Base-by-base conservation (phyloP, 2,329 filamentous ascomycete genomes). In the Rutstroemia sp. region DNA sequence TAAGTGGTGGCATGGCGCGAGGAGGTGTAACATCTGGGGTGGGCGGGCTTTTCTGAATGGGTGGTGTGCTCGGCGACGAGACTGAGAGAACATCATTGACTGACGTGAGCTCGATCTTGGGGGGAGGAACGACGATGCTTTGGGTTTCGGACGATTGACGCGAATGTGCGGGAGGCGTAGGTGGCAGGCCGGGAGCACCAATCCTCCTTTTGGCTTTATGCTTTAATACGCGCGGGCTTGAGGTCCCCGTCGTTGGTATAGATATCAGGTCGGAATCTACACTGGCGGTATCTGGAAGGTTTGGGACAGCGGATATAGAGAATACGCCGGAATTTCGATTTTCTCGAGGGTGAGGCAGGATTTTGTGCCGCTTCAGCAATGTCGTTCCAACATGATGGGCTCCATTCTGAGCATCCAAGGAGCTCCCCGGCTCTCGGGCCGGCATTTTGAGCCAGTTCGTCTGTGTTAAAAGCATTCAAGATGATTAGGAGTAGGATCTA, bases 11-110 rank as follows among this genome's bases (percentile, higher is more conserved):
- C 57, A 75, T 75, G 39, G 69, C 70, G 48, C 82, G 79, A 38
- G 87, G 87, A 52, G 87, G 88, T 16, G 87, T 91, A 47, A 87
- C 80, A 70, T 90, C 87, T 36, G 87, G 88, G 3, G 87, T 91
- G 34, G 86, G 87, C 16, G 85, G 85, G 64, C 83, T 88, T 65
- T 79, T 78, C 61, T 85, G 81, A 61, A 82, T 81, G 27, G 82
- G 78, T 50, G 85, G 84, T 5, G 85, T 88, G 54, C 75, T 73
- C n/a, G 78, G 78, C 9, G 75, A 64, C 54, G 64, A 65, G 45
- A 59, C 44, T 47, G 57, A 27, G 12, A n/a, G 38, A 9, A 57
- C 48, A 51, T 57, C 60, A 47, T 57, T 58, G 12, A 60, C 34
- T 42, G 52, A 58, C 14, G 59, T 50, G 34, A 57, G 21, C 51